phyloP scores from a whole-genome alignment of 441 rosid genomes.

The Macaranga tanarius region DNA sequence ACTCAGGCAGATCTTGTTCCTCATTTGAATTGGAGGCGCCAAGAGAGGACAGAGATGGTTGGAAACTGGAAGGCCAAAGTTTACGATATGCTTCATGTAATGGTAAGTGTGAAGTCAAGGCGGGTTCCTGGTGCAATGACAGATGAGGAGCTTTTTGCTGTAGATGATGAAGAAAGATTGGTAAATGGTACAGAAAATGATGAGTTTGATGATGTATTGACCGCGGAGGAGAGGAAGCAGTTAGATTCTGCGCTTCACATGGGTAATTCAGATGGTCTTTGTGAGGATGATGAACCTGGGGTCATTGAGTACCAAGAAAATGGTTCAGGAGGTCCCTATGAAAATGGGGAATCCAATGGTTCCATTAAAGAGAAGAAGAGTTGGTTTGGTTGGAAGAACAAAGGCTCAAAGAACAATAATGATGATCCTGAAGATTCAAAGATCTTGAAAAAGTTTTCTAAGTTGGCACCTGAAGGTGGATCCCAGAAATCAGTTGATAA shows the following conservation, averaged over 20 bases:
- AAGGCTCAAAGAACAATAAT: slow-evolving; percentile 52
- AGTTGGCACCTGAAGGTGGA: slow-evolving; percentile 74
- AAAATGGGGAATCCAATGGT: slow-evolving; percentile 62
- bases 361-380: slow-evolving; percentile 78
- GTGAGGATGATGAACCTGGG: slow-evolving; percentile 73
- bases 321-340: slow-evolving; percentile 47
- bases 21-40: slow-evolving; percentile 95
- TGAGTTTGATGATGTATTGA: slow-evolving; percentile 76
- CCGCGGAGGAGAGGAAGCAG: slow-evolving; percentile 86
- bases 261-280: slow-evolving; percentile 60
- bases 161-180: slow-evolving; percentile 65
- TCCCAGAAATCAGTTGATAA: slow-evolving; percentile 55
- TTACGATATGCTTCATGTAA: slow-evolving; percentile 94
- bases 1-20: slow-evolving; percentile 95
- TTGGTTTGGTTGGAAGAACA: slow-evolving; percentile 97
- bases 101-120: slow-evolving; percentile 98
- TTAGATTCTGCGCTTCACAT: slow-evolving; percentile 70
- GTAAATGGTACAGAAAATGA: slow-evolving; percentile 61
- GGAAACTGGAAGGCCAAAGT: slow-evolving; percentile 97
- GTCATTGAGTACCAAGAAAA: slow-evolving; percentile 53
- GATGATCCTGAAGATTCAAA: slow-evolving; percentile 78
- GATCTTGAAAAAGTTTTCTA: slow-evolving; percentile 68
- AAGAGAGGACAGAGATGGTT: slow-evolving; percentile 90
- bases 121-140: slow-evolving; percentile 99
- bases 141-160: slow-evolving; percentile 93